Base-by-base conservation (phyloP, 371 early-diverging fungal species). In the Saksenaea vasiformis region DNA sequence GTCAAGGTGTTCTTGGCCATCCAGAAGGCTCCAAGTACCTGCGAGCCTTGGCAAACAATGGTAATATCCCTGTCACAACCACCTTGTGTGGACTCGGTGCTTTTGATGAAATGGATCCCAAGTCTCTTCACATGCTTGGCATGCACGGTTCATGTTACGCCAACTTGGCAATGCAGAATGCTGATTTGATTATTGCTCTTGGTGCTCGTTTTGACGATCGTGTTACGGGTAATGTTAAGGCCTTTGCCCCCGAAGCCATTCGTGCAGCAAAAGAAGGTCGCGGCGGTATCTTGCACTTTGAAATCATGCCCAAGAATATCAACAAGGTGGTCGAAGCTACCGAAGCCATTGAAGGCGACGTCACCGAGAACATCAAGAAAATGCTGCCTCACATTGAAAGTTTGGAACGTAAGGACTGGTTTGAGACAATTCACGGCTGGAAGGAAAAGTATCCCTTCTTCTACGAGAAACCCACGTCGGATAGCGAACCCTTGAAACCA, bases 141-240 rank as follows among this genome's bases (percentile, higher is more conserved):
- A 98, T 98, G 98, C 98, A 98, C 79, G 98, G 98, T 27, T 85
- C 91, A 55, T 95, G 91, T 31, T 98, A 96, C 76, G 98, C 98
- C 64, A 98, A 98, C 73, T 75, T 98, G 68, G 94, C 97, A 27
- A 96, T 98, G 90, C 97, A 98, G 77, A 84, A 89, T 64, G 96
- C 98, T 36, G 98, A 98, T 80, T 78, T 93, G 41, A 92, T 98
- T 64, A 84, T 98, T 72, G 94, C 96, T 22, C 87, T 98, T n/a
- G 98, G 98, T 64, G 96, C 97, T 39, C 90, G 98, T 65, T 98
- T 98, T 69, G 98, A 98, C 74, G 98, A 98, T 77, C 94, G 98
- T 78, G 97, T 98, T 59, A 98, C 98, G n/a, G 94, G 93, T 47
- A 92, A 80, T 64, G 79, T 96, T 36, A 84, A 83, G 24, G 60